phyloP scores from a whole-genome alignment of 1,284 basidiomycete genomes.

The Vanrija pseudolonga region DNA sequence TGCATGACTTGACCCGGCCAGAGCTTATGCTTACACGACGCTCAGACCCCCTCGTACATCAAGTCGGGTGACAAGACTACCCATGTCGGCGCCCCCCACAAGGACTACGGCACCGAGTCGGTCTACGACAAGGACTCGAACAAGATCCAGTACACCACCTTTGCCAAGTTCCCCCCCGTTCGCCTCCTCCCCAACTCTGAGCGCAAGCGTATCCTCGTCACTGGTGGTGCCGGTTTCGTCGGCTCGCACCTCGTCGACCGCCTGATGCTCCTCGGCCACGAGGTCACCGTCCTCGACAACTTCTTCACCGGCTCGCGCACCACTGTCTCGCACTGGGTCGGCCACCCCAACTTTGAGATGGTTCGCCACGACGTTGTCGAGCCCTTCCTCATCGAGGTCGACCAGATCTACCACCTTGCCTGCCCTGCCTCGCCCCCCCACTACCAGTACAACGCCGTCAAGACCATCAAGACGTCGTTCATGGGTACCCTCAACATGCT shows the following conservation, averaged over 20 bases:
- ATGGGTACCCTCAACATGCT: conserved; percentile 97
- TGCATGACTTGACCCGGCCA: neutral
- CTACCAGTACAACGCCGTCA: conserved; percentile 92
- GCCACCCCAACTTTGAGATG: conserved; percentile 97
- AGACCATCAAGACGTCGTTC: conserved; percentile 97
- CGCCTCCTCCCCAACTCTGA: conserved; percentile 70
- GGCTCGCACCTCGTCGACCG: conserved; percentile 96
- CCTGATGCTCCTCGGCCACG: conserved; percentile 94
- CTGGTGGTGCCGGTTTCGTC: conserved; percentile 95
- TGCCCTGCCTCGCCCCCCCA: conserved; percentile 94
- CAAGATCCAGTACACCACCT: conserved; percentile 84
- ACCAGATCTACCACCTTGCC: conserved; percentile 95
- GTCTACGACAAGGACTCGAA: conserved; percentile 72
- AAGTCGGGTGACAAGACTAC: conserved; percentile 58
- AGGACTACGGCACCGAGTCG: conserved; percentile 71
- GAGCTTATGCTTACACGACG: neutral
- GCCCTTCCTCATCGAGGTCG: conserved; percentile 94
- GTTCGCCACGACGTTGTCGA: conserved; percentile 95
- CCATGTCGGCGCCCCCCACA: conserved; percentile 46
- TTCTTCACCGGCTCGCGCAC: conserved; percentile 97
- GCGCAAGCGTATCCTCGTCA: conserved; percentile 81
- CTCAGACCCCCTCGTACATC: conserved; percentile 43
- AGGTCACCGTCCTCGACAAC: conserved; percentile 95
- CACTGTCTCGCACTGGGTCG: conserved; percentile 82
- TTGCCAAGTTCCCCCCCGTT: conserved; percentile 86